These are phyloP conservation scores for Claviceps maximensis DNA, from an alignment of 2,329 filamentous ascomycete genomes.

Conservation along the genomic window DNA sequence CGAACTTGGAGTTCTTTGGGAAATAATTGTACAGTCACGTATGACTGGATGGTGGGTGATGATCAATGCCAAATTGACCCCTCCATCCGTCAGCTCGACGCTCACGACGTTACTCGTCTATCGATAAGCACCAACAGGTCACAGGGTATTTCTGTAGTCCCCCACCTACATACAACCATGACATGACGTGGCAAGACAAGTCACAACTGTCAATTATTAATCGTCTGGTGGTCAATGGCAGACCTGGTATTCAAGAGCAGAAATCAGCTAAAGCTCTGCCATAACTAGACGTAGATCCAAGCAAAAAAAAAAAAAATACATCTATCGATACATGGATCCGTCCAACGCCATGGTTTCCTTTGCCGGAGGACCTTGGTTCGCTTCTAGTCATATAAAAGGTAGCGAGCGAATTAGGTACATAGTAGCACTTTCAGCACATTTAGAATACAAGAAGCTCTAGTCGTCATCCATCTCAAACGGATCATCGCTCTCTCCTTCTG, in stretches of 20 bases:
- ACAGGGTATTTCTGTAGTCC: too few relatives aligned
- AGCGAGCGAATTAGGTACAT: background rate
- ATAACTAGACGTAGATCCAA: background rate
- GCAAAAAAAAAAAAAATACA: background rate
- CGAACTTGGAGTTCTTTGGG: too few relatives aligned
- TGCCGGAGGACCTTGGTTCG: background rate
- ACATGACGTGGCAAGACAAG: too few relatives aligned
- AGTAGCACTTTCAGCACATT: background rate
- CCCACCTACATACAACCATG: too few relatives aligned
- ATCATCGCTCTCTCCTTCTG: slow-evolving; percentile 28
- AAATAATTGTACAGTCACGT: too few relatives aligned
- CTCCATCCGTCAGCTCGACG: too few relatives aligned
- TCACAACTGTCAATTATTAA: too few relatives aligned
- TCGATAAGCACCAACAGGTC: too few relatives aligned
- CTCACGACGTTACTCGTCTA: too few relatives aligned
- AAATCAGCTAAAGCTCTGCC: background rate
- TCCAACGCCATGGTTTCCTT: background rate
- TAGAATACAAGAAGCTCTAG: background rate
- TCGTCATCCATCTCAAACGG: slow-evolving; percentile 33
- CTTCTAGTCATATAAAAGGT: background rate
- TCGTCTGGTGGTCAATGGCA: too few relatives aligned
- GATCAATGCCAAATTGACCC: too few relatives aligned
- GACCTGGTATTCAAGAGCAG: background rate
- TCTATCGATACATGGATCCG: background rate
- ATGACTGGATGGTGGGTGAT: too few relatives aligned